Conservation (phyloP, 1,139 yeast genomes). For the Hyphopichia burtonii region DNA sequence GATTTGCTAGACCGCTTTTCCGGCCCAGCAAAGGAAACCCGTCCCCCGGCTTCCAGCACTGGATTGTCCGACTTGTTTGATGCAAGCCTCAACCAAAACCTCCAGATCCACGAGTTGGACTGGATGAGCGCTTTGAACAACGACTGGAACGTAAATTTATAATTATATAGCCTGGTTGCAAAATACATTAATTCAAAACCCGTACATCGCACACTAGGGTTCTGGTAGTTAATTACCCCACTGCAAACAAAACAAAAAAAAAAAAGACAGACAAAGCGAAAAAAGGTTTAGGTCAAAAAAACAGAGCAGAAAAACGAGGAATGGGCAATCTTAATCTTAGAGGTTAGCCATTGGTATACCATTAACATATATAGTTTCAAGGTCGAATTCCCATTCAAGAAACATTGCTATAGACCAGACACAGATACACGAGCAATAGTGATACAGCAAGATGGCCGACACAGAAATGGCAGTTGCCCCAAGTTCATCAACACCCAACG, state of each 20-base stretch:
- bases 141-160: neutral
- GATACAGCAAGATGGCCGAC: constrained; percentile 1
- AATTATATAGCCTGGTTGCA: neutral
- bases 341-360: too few species aligned
- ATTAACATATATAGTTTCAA: too few species aligned
- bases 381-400: too few species aligned
- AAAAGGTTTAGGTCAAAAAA: neutral
- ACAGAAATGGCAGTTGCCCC: neutral
- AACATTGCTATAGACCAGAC: too few species aligned
- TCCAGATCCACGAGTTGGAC: neutral
- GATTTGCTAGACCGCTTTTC: neutral
- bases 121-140: neutral
- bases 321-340: neutral
- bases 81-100: neutral
- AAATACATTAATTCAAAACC: neutral
- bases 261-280: neutral
- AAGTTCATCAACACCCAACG: constrained; percentile 35
- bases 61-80: neutral
- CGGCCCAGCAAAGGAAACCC: neutral
- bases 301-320: neutral
- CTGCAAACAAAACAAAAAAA: neutral
- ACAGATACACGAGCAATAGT: neutral
- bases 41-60: neutral
- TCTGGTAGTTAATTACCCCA: neutral
- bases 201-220: neutral